Evolutionary conservation across 768 basidiomycete genomes (phyloP).

Genomic region (Dentipellis sp.): DNA sequence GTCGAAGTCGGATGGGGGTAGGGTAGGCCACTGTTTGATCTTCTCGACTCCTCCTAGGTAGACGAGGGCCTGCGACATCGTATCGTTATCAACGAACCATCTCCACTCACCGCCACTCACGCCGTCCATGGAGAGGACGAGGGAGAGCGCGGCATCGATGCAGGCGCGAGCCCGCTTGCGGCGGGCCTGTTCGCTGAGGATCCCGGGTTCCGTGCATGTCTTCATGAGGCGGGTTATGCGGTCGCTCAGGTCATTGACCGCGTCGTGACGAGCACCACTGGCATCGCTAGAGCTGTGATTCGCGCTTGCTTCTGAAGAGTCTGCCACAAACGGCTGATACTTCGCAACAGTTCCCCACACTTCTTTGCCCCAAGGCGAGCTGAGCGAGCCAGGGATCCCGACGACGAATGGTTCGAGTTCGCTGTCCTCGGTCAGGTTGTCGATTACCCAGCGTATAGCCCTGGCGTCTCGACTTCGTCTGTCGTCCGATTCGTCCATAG

Average conservation of each 20-base stretch:
- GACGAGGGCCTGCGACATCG: constrained; percentile 1
- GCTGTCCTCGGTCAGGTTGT: constrained; percentile 3
- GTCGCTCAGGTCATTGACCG: constrained; percentile 1
- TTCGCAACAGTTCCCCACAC: constrained; percentile 3
- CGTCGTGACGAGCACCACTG: neutral
- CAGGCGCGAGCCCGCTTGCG: constrained; percentile 8
- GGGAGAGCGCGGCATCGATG: constrained; percentile 3
- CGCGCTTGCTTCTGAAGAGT: neutral
- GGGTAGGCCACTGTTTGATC: neutral
- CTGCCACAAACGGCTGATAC: neutral
- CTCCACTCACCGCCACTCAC: neutral
- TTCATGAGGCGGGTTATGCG: constrained; percentile 7
- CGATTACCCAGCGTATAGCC: constrained; percentile 7
- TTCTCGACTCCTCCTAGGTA: constrained; percentile 3
- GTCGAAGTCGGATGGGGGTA: neutral
- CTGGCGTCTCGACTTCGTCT: constrained; percentile 6
- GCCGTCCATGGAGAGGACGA: constrained; percentile 4
- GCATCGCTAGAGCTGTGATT: neutral
- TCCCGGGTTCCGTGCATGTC: constrained; percentile 7
- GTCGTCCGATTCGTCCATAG: constrained; percentile 2
- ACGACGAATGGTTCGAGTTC: constrained; percentile 8
- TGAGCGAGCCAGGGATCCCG: constrained; percentile 8
- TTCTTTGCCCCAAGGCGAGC: neutral
- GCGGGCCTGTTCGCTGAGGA: constrained; percentile 1
- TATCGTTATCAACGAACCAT: constrained; percentile 6